phyloP scores from a whole-genome alignment of 306 rosid genomes.

The Malus sieversii region DNA sequence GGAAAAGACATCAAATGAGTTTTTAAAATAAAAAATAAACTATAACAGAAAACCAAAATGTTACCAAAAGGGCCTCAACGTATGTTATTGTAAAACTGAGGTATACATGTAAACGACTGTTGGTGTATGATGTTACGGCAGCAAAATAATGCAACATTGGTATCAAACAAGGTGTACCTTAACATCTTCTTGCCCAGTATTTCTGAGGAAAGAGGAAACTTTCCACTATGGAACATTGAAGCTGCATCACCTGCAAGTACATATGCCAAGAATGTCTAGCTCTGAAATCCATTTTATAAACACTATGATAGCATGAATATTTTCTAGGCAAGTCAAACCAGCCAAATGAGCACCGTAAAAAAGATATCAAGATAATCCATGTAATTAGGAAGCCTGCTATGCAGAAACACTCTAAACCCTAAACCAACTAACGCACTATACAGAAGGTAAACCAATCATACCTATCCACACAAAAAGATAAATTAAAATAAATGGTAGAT shows the following conservation, averaged over 20 bases:
- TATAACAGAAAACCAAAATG: not conserved
- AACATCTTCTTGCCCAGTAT: not conserved
- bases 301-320: not conserved
- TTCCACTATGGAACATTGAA: not conserved
- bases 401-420: not conserved
- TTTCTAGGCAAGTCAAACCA: not conserved
- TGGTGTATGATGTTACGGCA: not conserved
- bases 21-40: not conserved
- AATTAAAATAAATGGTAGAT: not conserved
- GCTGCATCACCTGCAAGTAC: constrained; percentile 10
- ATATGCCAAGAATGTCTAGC: not conserved
- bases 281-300: not conserved
- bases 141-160: not conserved
- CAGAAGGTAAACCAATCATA: not conserved
- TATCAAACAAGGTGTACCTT: constrained; percentile 11
- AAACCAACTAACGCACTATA: not conserved
- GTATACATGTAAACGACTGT: not conserved
- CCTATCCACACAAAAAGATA: not conserved
- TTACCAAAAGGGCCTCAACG: not conserved
- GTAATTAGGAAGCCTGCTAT: not conserved
- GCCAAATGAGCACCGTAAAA: not conserved
- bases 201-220: not conserved
- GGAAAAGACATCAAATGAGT: not conserved
- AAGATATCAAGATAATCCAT: not conserved
- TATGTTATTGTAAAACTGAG: not conserved